Evolutionary conservation across 2,329 filamentous ascomycete species (phyloP).

Genomic region (Arthrobotrys entomopaga): DNA sequence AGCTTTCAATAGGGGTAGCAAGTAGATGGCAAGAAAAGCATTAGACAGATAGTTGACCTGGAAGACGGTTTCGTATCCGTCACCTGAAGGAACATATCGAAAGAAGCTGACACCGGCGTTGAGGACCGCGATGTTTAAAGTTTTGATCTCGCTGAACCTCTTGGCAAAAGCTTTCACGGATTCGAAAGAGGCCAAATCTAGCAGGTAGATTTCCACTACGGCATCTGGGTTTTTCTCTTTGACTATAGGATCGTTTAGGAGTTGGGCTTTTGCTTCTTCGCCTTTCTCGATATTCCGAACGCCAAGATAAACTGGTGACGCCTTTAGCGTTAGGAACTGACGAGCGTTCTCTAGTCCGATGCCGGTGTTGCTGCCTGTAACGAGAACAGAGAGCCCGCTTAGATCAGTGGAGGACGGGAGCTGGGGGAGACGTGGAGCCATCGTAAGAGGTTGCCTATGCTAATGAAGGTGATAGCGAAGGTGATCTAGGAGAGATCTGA

Average conservation of each 20-base stretch:
- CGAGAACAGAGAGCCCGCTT: constrained; percentile 57
- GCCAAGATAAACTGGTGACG: constrained; percentile 63
- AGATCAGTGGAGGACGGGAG: constrained; percentile 26
- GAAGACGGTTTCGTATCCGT: constrained; percentile 67
- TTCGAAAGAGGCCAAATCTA: constrained; percentile 27
- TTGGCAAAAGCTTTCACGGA: constrained; percentile 21
- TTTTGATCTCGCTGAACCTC: constrained; percentile 19
- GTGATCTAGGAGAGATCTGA: no score
- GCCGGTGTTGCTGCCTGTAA: constrained; percentile 64
- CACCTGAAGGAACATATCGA: constrained; percentile 53
- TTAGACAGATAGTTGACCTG: constrained; percentile 71
- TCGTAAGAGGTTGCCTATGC: neutral
- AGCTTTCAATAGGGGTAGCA: constrained; percentile 62
- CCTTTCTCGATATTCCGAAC: constrained; percentile 63
- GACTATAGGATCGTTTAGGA: constrained; percentile 60
- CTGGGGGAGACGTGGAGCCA: neutral
- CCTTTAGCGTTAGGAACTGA: constrained; percentile 61
- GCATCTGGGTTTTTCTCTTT: constrained; percentile 26
- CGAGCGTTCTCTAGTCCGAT: constrained; percentile 63
- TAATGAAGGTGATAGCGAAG: no score
- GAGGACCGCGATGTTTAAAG: constrained; percentile 19
- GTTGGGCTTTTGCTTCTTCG: constrained; percentile 62
- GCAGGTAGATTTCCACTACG: constrained; percentile 33
- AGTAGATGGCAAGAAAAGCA: constrained; percentile 66
- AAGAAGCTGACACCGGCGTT: constrained; percentile 32